Conservation (phyloP, 257 asterid species). For the Lycium ferocissimum region DNA sequence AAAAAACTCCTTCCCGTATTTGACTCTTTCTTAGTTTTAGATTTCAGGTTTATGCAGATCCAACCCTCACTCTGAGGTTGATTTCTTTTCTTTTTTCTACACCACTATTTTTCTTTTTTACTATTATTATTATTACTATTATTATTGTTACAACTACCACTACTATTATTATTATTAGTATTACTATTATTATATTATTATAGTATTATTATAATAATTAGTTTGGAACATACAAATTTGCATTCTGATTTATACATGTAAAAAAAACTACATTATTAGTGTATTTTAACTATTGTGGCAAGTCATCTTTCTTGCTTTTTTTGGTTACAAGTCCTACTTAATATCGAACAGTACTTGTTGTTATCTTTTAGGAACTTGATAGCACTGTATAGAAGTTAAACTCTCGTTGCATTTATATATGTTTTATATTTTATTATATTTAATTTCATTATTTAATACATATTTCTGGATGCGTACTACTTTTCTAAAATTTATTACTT, state of each 20-base stretch:
- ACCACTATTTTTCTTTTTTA: not conserved
- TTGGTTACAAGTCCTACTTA: too few relatives aligned
- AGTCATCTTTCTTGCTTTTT: too few relatives aligned
- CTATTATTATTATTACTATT: too few relatives aligned
- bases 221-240: not conserved
- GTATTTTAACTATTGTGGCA: not conserved
- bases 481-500: not conserved
- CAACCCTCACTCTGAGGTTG: constrained; percentile 6
- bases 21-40: constrained; percentile 23
- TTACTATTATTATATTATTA: not conserved
- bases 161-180: too few relatives aligned
- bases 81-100: constrained; percentile 18
- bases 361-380: too few relatives aligned
- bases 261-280: not conserved
- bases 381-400: too few relatives aligned
- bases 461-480: not conserved
- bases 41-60: not conserved
- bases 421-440: not conserved
- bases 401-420: not conserved
- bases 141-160: not conserved
- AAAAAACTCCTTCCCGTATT: not conserved
- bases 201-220: not conserved
- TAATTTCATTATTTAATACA: not conserved
- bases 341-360: too few relatives aligned
- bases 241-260: too few relatives aligned